phyloP scores from a whole-genome alignment of 352 stramenopile species.

The Pilasporangium apinafurcum region DNA sequence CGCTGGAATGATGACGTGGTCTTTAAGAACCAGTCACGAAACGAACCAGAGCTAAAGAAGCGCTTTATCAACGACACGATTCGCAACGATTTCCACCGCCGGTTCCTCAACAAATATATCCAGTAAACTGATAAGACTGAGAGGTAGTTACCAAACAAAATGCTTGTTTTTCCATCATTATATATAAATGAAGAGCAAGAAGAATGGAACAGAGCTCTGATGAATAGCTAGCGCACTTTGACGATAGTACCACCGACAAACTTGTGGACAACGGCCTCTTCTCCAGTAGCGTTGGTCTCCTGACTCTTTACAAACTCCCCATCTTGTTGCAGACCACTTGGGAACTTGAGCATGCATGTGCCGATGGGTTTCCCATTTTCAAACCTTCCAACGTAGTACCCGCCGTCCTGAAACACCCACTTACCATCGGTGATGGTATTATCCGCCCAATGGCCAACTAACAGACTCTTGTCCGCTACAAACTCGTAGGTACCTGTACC shows the following conservation, averaged over 20 bases:
- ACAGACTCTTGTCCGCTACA: conserved; percentile 65
- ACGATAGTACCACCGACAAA: conserved; percentile 67
- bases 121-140: too few species aligned
- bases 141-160: too few species aligned
- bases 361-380: conserved; percentile 84
- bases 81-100: conserved; percentile 98
- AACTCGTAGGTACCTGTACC: conserved; percentile 90
- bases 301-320: conserved; percentile 75
- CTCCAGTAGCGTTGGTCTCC: conserved; percentile 31
- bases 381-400: conserved; percentile 79
- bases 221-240: conserved; percentile 45
- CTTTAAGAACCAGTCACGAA: conserved; percentile 97
- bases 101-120: conserved; percentile 98
- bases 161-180: too few species aligned
- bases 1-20: conserved; percentile 99
- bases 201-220: neutral
- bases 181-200: neutral
- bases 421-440: conserved; percentile 86
- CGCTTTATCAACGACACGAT: conserved; percentile 99
- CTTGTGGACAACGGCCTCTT: conserved; percentile 51
- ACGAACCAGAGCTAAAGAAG: conserved; percentile 94
- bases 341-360: conserved; percentile 84
- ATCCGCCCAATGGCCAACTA: conserved; percentile 84
- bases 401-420: conserved; percentile 89
- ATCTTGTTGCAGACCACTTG: conserved; percentile 77